Conservation (phyloP, 2,329 filamentous ascomycete species). For the Colletotrichum costaricense region DNA sequence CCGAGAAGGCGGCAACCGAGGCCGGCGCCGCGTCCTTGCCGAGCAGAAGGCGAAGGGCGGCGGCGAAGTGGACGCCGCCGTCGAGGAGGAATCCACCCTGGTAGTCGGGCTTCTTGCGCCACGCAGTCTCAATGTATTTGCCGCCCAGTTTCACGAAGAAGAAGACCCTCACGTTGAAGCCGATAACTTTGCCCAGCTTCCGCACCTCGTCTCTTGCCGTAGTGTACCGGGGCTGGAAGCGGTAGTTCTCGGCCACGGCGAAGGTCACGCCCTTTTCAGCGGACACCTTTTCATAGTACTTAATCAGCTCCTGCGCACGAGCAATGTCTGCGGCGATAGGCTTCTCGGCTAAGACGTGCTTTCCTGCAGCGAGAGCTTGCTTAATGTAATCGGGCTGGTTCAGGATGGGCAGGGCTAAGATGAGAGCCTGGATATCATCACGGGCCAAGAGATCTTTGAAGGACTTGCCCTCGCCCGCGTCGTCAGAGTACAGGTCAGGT, state of each 20-base stretch:
- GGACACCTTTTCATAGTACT: constrained; percentile 44
- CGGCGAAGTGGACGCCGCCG: constrained; percentile 79
- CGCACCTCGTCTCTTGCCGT: constrained; percentile 57
- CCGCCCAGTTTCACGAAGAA: constrained; percentile 50
- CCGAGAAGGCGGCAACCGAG: constrained; percentile 65
- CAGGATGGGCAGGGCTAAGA: constrained; percentile 72
- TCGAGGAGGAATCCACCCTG: constrained; percentile 84
- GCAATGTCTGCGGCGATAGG: constrained; percentile 72
- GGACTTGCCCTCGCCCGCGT: constrained; percentile 56
- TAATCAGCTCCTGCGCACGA: constrained; percentile 53
- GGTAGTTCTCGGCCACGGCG: constrained; percentile 79
- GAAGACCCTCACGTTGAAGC: constrained; percentile 55
- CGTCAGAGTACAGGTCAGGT: constrained; percentile 68
- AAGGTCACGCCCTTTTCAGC: constrained; percentile 54
- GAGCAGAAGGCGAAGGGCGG: constrained; percentile 70
- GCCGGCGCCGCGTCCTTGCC: constrained; percentile 51
- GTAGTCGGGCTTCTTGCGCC: constrained; percentile 77
- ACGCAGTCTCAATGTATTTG: constrained; percentile 35
- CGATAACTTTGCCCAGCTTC: constrained; percentile 58
- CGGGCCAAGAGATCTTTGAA: constrained; percentile 65
- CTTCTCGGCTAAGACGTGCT: constrained; percentile 78
- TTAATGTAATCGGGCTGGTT: constrained; percentile 69
- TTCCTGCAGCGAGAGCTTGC: constrained; percentile 70
- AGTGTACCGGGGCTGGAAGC: constrained; percentile 68
- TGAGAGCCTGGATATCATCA: constrained; percentile 64